Evolutionary conservation across 2,329 filamentous ascomycete genomes (phyloP).

Genomic region (Pochonia chlamydosporia): DNA sequence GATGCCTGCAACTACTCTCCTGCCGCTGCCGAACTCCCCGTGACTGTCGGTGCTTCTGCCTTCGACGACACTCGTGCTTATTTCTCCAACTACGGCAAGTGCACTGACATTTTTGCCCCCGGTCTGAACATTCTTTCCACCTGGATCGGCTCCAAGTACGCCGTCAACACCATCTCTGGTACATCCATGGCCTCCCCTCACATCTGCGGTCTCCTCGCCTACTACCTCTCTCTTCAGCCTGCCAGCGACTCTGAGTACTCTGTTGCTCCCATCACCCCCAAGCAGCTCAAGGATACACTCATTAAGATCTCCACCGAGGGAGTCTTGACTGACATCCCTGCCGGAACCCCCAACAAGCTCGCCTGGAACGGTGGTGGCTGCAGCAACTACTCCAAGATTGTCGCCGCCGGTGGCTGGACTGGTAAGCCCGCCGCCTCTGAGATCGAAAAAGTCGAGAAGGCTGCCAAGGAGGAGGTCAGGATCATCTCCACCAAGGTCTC

Average conservation of each 20-base stretch:
- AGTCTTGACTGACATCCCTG: constrained; percentile 75
- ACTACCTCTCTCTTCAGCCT: constrained; percentile 95
- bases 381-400: constrained; percentile 82
- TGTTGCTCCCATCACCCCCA: constrained; percentile 81
- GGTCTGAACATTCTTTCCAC: constrained; percentile 96
- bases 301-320: constrained; percentile 76
- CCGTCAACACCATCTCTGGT: constrained; percentile 97
- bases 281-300: constrained; percentile 87
- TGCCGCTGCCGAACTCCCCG: constrained; percentile 81
- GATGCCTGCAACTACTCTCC: constrained; percentile 99
- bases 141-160: constrained; percentile 95
- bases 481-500: constrained; percentile 50
- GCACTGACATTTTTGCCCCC: constrained; percentile 98
- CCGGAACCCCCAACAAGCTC: constrained; percentile 85
- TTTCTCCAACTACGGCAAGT: constrained; percentile 99
- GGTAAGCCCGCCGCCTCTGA: constrained; percentile 37
- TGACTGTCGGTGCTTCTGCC: constrained; percentile 94
- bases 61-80: constrained; percentile 94
- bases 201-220: constrained; percentile 91
- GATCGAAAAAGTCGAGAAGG: constrained; percentile 56
- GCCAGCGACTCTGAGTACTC: constrained; percentile 84
- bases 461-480: constrained; percentile 56
- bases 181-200: constrained; percentile 99
- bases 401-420: constrained; percentile 67
- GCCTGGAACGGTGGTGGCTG: constrained; percentile 98